phyloP scores from a whole-genome alignment of 176 grass and related monocot species.

The Typha latifolia region DNA sequence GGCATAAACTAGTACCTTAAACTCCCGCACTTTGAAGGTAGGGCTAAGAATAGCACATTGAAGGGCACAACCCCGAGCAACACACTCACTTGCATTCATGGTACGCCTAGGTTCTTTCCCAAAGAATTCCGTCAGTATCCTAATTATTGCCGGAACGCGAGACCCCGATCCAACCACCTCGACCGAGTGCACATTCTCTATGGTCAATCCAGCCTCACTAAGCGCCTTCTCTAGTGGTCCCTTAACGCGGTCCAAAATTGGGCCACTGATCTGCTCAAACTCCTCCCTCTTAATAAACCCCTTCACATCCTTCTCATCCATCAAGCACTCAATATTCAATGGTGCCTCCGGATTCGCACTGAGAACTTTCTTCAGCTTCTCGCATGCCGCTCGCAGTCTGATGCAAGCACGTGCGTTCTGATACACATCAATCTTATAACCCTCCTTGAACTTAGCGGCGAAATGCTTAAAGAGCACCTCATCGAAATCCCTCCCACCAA shows the following conservation, averaged over 20 bases:
- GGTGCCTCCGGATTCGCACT: conserved; percentile 80
- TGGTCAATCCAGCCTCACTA: conserved; percentile 52
- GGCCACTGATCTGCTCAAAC: conserved; percentile 59
- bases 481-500: conserved; percentile 82
- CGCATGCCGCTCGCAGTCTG: conserved; percentile 60
- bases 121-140: conserved; percentile 72
- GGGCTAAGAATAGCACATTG: conserved; percentile 87
- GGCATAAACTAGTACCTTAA: conserved; percentile 46
- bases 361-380: conserved; percentile 83
- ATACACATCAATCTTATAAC: conserved; percentile 83
- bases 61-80: conserved; percentile 69
- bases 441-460: conserved; percentile 69
- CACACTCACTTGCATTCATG: conserved; percentile 91
- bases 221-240: conserved; percentile 61
- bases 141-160: conserved; percentile 77
- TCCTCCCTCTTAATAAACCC: conserved; percentile 78
- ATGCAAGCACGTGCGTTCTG: conserved; percentile 76
- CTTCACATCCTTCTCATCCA: conserved; percentile 90
- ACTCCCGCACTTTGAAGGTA: conserved; percentile 90
- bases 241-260: conserved; percentile 69
- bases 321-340: conserved; percentile 80
- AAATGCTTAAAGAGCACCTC: conserved; percentile 74
- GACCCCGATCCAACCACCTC: conserved; percentile 94
- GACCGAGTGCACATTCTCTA: conserved; percentile 63
- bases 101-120: conserved; percentile 81